Conservation (phyloP, 805 yeast genomes). For the Wickerhamiella slavikovae region DNA sequence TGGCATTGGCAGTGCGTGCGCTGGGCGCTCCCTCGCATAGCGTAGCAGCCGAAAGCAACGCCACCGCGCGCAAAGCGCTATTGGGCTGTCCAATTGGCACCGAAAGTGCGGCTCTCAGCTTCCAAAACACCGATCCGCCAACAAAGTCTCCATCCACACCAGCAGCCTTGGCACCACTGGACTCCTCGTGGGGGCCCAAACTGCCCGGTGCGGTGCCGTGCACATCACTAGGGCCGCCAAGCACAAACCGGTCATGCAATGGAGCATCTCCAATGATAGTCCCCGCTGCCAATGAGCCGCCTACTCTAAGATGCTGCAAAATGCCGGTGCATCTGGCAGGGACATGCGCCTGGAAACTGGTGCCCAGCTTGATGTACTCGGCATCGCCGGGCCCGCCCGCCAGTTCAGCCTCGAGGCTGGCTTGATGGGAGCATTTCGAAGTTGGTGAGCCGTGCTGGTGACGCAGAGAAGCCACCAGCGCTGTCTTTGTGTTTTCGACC, state of each 20-base stretch:
- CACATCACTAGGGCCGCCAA: slow-evolving; percentile 54
- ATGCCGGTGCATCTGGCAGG: too few relatives aligned
- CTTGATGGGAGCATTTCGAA: too few relatives aligned
- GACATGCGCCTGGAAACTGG: slow-evolving; percentile 5
- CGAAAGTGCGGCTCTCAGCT: slow-evolving; percentile 34
- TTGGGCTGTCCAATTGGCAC: slow-evolving; percentile 27
- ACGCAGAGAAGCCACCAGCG: slow-evolving; percentile 23
- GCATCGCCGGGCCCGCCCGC: slow-evolving; percentile 17
- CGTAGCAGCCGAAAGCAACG: too few relatives aligned
- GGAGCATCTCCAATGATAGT: slow-evolving; percentile 23
- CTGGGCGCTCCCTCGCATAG: too few relatives aligned
- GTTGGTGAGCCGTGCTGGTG: slow-evolving; percentile 7
- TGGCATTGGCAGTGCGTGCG: too few relatives aligned
- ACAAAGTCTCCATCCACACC: slow-evolving; percentile 32
- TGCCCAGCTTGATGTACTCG: slow-evolving; percentile 12
- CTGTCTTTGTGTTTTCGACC: slow-evolving; percentile 32
- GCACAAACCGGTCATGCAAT: slow-evolving; percentile 54
- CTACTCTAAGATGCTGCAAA: too few relatives aligned
- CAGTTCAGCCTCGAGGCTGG: slow-evolving; percentile 17
- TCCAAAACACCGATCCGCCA: slow-evolving; percentile 47
- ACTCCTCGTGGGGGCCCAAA: slow-evolving; percentile 34
- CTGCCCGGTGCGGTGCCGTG: slow-evolving; percentile 47
- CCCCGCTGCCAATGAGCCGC: too few relatives aligned
- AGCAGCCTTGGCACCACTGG: too few relatives aligned
- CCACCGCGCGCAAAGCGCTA: slow-evolving; percentile 40